Conservation (phyloP, 192 early-diverging fungal species). For the Paraglomus brasilianum region DNA sequence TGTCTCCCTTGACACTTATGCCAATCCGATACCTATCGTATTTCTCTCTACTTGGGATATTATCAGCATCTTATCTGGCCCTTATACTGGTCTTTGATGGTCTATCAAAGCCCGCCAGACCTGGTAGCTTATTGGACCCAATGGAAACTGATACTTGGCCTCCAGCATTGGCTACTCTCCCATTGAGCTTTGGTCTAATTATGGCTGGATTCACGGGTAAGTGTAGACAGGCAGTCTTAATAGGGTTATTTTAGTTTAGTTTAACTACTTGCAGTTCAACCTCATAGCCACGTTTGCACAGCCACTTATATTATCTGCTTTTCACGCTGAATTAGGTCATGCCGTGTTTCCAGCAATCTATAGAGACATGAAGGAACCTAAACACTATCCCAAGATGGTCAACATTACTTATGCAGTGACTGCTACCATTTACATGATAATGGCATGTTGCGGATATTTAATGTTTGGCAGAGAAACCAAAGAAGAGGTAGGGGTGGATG, state of each 20-base stretch:
- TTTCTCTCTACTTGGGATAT: conserved; percentile 56
- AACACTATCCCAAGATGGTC: conserved; percentile 49
- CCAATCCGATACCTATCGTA: conserved; percentile 52
- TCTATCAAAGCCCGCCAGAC: conserved; percentile 40
- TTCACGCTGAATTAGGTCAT: conserved; percentile 40
- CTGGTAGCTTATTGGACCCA: conserved; percentile 58
- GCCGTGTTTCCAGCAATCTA: conserved; percentile 69
- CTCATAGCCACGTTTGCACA: neutral
- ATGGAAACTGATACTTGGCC: conserved; percentile 49
- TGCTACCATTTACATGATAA: conserved; percentile 47
- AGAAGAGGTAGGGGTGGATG: conserved; percentile 47
- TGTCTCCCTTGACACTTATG: conserved; percentile 58
- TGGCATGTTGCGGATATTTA: conserved; percentile 58
- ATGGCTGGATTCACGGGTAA: conserved; percentile 56
- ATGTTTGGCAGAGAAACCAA: conserved; percentile 68
- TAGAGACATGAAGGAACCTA: conserved; percentile 59
- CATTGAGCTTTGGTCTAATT: conserved; percentile 54
- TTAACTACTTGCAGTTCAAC: neutral
- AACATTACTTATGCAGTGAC: conserved; percentile 57
- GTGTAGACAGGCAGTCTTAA: neutral
- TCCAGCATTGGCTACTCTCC: conserved; percentile 31
- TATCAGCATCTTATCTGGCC: conserved; percentile 51
- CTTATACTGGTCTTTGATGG: conserved; percentile 60
- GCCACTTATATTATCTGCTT: neutral
- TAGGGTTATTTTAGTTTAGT: neutral